These are phyloP conservation scores for Trametes sanguinea DNA, from an alignment of 768 basidiomycete species.

Conservation along the genomic window DNA sequence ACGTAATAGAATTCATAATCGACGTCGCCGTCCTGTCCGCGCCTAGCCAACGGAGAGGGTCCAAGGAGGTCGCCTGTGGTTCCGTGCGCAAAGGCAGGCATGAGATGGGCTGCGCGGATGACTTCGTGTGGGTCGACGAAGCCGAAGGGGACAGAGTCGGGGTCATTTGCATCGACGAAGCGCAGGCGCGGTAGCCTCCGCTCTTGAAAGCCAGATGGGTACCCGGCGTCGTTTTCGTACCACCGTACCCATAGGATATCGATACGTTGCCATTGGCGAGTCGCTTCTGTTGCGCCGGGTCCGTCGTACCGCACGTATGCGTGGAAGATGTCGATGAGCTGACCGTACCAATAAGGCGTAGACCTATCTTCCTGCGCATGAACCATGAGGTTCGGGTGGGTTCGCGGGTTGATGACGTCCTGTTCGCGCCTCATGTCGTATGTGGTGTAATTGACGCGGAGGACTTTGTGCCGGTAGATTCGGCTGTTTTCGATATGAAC, in stretches of 20 bases:
- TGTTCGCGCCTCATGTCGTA: constrained; percentile 44
- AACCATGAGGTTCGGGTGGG: constrained; percentile 36
- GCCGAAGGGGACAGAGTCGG: constrained; percentile 38
- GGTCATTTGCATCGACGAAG: constrained; percentile 33
- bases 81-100: constrained; percentile 40
- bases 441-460: constrained; percentile 42
- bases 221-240: constrained; percentile 34
- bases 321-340: constrained; percentile 32
- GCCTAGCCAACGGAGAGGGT: background rate
- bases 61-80: constrained; percentile 9
- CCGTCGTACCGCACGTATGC: constrained; percentile 17
- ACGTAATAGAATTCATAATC: constrained; percentile 31
- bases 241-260: constrained; percentile 44
- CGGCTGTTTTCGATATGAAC: constrained; percentile 25
- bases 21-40: constrained; percentile 11
- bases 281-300: constrained; percentile 16
- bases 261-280: constrained; percentile 4
- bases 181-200: constrained; percentile 34
- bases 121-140: constrained; percentile 47
- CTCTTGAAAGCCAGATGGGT: constrained; percentile 28
- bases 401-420: constrained; percentile 43
- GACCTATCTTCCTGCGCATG: background rate
- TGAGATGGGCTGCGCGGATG: constrained; percentile 42
- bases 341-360: constrained; percentile 33
- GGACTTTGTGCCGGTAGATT: constrained; percentile 32